A percentile compares a stretch with the other conserved stretches of the same genome.
Conservation (phyloP, 768 basidiomycete genomes). For the Paxillus ammoniavirescens region DNA sequence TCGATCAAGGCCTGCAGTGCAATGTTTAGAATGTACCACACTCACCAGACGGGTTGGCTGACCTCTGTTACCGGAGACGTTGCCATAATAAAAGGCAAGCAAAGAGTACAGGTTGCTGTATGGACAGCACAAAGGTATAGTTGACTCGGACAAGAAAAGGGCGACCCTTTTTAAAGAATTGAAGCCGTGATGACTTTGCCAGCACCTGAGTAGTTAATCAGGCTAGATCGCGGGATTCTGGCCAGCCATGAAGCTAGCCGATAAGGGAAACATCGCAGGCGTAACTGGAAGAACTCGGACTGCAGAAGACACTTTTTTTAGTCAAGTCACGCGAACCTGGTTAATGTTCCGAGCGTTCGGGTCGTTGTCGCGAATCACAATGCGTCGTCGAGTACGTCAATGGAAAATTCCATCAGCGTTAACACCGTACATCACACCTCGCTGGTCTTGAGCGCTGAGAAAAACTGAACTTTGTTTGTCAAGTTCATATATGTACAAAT, state of each 20-base stretch:
- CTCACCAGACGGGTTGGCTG: slow-evolving; percentile 66
- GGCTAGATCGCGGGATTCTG: slow-evolving; percentile 56
- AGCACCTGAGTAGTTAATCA: slow-evolving; percentile 46
- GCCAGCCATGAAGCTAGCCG: slow-evolving; percentile 44
- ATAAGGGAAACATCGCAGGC: slow-evolving; percentile 26
- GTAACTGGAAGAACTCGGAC: slow-evolving; percentile 17
- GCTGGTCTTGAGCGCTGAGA: slow-evolving; percentile 24
- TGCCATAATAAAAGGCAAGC: slow-evolving; percentile 41
- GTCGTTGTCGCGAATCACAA: slow-evolving; percentile 27
- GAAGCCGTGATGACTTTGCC: slow-evolving; percentile 23
- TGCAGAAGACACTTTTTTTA: slow-evolving; percentile 23
- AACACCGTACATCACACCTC: slow-evolving; percentile 28
- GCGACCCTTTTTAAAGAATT: slow-evolving; percentile 37
- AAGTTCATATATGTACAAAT: slow-evolving; percentile 38
- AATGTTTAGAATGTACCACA: slow-evolving; percentile 16
- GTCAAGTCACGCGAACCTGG: slow-evolving; percentile 30
- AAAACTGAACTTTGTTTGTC: slow-evolving; percentile 17
- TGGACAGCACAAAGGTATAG: slow-evolving; percentile 37
- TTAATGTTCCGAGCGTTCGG: slow-evolving; percentile 15
- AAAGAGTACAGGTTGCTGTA: slow-evolving; percentile 25
- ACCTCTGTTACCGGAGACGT: slow-evolving; percentile 61
- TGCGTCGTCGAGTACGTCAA: slow-evolving; percentile 31
- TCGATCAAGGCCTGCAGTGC: slow-evolving; percentile 16
- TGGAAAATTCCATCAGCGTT: slow-evolving; percentile 32
- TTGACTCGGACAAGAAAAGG: slow-evolving; percentile 13